Conservation (phyloP, 2,329 filamentous ascomycete genomes). For the Neonectria sp. region DNA sequence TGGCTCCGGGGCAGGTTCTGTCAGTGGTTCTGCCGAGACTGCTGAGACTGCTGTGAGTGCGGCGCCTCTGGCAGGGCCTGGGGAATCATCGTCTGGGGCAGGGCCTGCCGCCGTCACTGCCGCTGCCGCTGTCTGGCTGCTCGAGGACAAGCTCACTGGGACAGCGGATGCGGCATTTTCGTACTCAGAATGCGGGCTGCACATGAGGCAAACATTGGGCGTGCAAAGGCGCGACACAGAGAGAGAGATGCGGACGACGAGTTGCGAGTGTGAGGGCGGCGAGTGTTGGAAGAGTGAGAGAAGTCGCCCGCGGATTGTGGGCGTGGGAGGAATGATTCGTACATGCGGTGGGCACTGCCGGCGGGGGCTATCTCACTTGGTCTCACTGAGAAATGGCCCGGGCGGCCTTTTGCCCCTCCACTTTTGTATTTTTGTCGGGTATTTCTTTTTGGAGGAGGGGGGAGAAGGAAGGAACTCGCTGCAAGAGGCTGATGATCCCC, state of each 20-base stretch:
- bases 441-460: neutral
- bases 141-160: slow-evolving; percentile 37
- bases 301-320: slow-evolving; percentile 26
- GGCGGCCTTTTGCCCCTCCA: slow-evolving; percentile 27
- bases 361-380: slow-evolving; percentile 2
- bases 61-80: slow-evolving; percentile 6
- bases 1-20: slow-evolving; percentile 6
- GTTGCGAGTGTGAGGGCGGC: slow-evolving; percentile 34
- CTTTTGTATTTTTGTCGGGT: slow-evolving; percentile 21
- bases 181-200: slow-evolving; percentile 63
- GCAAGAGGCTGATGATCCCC: neutral
- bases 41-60: neutral
- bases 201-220: slow-evolving; percentile 74
- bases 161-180: slow-evolving; percentile 70
- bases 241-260: slow-evolving; percentile 36
- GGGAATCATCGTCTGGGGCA: slow-evolving; percentile 3
- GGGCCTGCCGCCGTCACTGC: slow-evolving; percentile 18
- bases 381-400: slow-evolving; percentile 16
- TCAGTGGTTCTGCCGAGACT: slow-evolving; percentile 9
- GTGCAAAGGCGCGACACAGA: slow-evolving; percentile 29
- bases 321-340: slow-evolving; percentile 53
- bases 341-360: slow-evolving; percentile 1
- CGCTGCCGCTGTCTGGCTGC: slow-evolving; percentile 29
- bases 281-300: slow-evolving; percentile 38
- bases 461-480: neutral